Evolutionary conservation across 106 monocot species (phyloP).

Genomic region (Iris macrosiphon): DNA sequence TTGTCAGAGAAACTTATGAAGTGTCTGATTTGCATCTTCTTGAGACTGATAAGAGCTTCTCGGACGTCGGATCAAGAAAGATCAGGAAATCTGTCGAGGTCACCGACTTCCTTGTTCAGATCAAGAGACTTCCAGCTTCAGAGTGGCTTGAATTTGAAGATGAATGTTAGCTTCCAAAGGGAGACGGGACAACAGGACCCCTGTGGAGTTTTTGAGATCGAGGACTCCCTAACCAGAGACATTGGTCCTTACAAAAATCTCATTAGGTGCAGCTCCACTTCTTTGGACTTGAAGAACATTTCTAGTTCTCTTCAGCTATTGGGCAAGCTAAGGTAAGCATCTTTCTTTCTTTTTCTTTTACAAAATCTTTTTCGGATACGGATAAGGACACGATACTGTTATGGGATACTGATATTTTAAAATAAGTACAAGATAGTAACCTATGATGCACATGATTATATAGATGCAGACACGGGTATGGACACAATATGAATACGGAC

Average conservation of each 20-base stretch:
- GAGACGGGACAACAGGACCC: constrained; percentile 62
- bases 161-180: constrained; percentile 11
- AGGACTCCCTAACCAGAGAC: constrained; percentile 63
- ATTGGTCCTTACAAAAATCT: constrained; percentile 86
- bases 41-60: constrained; percentile 52
- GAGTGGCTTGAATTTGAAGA: constrained; percentile 13
- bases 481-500: no score
- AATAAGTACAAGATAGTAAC: no score
- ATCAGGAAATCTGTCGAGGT: constrained; percentile 19
- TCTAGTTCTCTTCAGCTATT: constrained; percentile 46
- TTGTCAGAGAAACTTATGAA: constrained; percentile 82
- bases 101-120: constrained; percentile 6
- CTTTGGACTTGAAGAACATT: constrained; percentile 38
- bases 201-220: constrained; percentile 69
- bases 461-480: no score
- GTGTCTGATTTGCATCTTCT: constrained; percentile 74
- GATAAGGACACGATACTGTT: no score
- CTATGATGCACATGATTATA: no score
- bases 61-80: constrained; percentile 43
- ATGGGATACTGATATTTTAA: no score
- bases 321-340: constrained; percentile 50
- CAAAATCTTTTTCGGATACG: no score
- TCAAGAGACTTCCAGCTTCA: constrained; percentile 17
- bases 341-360: no score
- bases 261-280: constrained; percentile 54